A percentile compares a stretch with the other conserved stretches of the same genome.
phyloP scores from a whole-genome alignment of 345 rosid genomes.

The Dimocarpus longan region DNA sequence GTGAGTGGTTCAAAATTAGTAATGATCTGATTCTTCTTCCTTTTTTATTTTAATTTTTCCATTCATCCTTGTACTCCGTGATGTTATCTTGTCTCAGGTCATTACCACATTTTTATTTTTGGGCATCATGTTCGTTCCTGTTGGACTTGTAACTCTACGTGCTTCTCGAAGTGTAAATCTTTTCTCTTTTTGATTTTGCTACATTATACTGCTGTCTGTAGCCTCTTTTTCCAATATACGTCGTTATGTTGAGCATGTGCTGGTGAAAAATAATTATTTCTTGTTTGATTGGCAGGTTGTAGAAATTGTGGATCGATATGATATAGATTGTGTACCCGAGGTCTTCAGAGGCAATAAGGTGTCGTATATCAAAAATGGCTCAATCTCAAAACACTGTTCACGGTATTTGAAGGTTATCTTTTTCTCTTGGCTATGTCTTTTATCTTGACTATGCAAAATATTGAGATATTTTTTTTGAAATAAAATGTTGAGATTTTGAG shows the following conservation, averaged over 20 bases:
- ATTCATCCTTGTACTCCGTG: constrained; percentile 3
- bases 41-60: constrained; percentile 1
- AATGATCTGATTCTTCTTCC: not conserved
- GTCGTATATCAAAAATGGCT: constrained; percentile 57
- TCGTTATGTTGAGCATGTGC: constrained; percentile 8
- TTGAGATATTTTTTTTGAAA: not conserved
- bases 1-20: constrained; percentile 41
- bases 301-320: constrained; percentile 72
- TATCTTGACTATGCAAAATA: constrained; percentile 3
- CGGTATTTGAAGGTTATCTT: constrained; percentile 57
- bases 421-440: constrained; percentile 14
- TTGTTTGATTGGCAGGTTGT: constrained; percentile 55
- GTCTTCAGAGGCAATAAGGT: constrained; percentile 51
- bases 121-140: constrained; percentile 63
- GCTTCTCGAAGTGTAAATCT: constrained; percentile 64
- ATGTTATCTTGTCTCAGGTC: constrained; percentile 45
- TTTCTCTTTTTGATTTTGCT: constrained; percentile 6
- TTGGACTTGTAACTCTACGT: constrained; percentile 63
- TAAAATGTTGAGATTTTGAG: not conserved
- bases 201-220: constrained; percentile 6
- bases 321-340: constrained; percentile 69
- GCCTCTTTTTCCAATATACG: not conserved
- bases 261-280: not conserved
- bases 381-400: constrained; percentile 66
- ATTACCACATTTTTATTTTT: constrained; percentile 51